Conservation (phyloP, 2,329 filamentous ascomycete genomes). For the Thielaviopsis populi region DNA sequence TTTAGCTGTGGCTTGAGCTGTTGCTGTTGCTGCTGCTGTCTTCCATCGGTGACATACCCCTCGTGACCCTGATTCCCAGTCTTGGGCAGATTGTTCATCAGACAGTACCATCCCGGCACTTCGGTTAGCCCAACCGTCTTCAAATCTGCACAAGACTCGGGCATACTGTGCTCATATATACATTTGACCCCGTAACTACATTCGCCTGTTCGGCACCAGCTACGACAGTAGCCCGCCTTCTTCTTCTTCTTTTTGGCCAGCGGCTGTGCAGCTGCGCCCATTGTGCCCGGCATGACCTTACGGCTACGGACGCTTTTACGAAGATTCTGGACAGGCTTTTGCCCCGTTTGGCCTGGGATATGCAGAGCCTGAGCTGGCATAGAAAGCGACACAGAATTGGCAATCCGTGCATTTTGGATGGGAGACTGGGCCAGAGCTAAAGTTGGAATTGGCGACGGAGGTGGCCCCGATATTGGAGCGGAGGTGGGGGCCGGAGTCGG, state of each 20-base stretch:
- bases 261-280: not conserved
- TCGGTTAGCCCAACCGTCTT: constrained; percentile 28
- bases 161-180: constrained; percentile 34
- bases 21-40: not conserved
- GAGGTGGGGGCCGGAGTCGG: not conserved
- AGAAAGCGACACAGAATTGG: constrained; percentile 20
- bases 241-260: not conserved
- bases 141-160: constrained; percentile 28
- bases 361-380: not conserved
- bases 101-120: constrained; percentile 31
- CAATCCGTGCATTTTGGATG: not conserved
- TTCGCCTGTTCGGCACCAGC: constrained; percentile 35
- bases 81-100: not conserved
- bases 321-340: not conserved
- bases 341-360: not conserved
- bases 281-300: not conserved
- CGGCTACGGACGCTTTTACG: not conserved
- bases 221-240: constrained; percentile 25
- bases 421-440: constrained; percentile 17
- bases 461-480: not conserved
- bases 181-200: constrained; percentile 33
- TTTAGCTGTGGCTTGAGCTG: too few species aligned
- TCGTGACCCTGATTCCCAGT: not conserved
- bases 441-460: not conserved
- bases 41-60: not conserved